Conservation (phyloP, 129 eudicot genomes). For the Tagetes erecta region DNA sequence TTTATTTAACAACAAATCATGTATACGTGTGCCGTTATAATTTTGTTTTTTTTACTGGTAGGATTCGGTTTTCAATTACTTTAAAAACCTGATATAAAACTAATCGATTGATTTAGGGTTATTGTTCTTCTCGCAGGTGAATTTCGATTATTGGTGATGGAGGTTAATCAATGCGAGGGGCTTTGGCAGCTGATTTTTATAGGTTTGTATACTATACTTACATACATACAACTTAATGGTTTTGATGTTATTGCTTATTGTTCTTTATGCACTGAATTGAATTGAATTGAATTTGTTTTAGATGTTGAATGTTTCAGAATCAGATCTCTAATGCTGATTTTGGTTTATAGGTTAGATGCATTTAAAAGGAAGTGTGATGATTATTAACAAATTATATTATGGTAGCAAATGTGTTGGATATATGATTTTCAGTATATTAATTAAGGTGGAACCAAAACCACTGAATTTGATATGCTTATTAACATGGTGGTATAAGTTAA, state of each 20-base stretch:
- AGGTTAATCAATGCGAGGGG: neutral
- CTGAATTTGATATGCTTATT: slow-evolving; percentile 18
- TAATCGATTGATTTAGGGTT: slow-evolving; percentile 21
- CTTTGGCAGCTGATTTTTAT: slow-evolving; percentile 18
- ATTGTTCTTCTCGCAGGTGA: slow-evolving; percentile 28
- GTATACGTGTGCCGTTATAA: no score
- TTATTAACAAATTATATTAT: slow-evolving; percentile 1
- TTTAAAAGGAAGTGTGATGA: neutral
- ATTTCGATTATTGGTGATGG: slow-evolving; percentile 1
- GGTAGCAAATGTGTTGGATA: slow-evolving; percentile 14
- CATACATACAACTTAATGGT: neutral
- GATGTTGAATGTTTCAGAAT: slow-evolving; percentile 24
- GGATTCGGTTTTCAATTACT: no score
- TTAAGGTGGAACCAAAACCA: neutral
- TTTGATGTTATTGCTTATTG: slow-evolving; percentile 20
- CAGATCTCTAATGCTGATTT: slow-evolving; percentile 13
- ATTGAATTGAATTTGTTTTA: neutral
- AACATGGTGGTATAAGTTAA: neutral
- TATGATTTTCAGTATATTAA: no score
- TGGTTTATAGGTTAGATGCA: slow-evolving; percentile 18
- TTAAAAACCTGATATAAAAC: no score
- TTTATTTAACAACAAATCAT: no score
- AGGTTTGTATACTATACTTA: neutral
- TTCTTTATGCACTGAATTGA: neutral
- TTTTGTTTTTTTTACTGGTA: no score